Evolutionary conservation across 2,329 filamentous ascomycete species (phyloP).

Genomic region (Aspergillus ochraceus): DNA sequence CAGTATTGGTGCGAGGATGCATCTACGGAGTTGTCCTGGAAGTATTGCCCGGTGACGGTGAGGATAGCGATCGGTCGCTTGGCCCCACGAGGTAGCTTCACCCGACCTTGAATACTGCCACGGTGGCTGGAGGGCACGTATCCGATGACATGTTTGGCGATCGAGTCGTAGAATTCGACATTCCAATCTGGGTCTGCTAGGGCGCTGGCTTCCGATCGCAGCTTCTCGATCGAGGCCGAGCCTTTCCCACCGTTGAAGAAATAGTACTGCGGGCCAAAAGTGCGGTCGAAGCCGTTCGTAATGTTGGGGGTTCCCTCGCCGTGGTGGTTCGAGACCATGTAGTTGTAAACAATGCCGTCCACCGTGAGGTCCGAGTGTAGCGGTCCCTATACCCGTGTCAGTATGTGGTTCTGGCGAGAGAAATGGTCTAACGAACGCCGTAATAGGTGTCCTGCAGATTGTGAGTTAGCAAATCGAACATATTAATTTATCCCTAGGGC

Average conservation of each 20-base stretch:
- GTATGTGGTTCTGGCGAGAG: background rate
- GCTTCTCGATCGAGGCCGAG: constrained; percentile 47
- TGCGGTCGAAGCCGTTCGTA: constrained; percentile 63
- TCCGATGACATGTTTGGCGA: constrained; percentile 59
- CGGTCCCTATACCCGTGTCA: constrained; percentile 45
- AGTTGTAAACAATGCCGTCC: constrained; percentile 67
- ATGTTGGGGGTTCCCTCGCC: constrained; percentile 65
- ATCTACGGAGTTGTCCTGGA: constrained; percentile 60
- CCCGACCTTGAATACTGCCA: constrained; percentile 51
- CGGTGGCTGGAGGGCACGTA: constrained; percentile 56
- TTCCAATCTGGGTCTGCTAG: constrained; percentile 57
- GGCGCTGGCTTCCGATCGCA: constrained; percentile 56
- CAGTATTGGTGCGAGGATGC: constrained; percentile 63
- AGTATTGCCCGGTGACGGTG: constrained; percentile 52
- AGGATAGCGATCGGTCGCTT: constrained; percentile 57
- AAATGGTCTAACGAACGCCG: constrained; percentile 16
- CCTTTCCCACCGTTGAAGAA: constrained; percentile 61
- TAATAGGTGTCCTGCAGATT: constrained; percentile 28
- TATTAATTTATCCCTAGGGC: no score
- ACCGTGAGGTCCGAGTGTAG: constrained; percentile 64
- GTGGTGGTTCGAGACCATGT: constrained; percentile 64
- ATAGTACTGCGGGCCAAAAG: constrained; percentile 64
- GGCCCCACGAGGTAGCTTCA: constrained; percentile 55
- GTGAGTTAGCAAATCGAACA: background rate
- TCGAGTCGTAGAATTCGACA: constrained; percentile 62